Conservation (phyloP, 2,329 filamentous ascomycete species). For the Juglanconis sp. region DNA sequence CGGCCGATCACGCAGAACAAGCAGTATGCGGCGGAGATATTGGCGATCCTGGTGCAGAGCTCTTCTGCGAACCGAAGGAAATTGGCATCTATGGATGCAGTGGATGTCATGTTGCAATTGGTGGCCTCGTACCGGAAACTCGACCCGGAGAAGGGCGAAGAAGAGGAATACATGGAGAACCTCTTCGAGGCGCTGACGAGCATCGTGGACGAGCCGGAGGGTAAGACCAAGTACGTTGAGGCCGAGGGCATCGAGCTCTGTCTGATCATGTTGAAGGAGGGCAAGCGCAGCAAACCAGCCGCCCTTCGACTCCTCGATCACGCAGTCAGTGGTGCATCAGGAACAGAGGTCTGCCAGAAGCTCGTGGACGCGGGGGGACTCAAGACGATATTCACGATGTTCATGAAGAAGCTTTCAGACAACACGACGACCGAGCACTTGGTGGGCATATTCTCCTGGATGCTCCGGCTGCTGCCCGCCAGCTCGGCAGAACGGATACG, state of each 20-base stretch:
- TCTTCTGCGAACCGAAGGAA: constrained; percentile 62
- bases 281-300: constrained; percentile 75
- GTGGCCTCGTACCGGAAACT: constrained; percentile 80
- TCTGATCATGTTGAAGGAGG: constrained; percentile 87
- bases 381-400: constrained; percentile 79
- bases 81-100: constrained; percentile 64
- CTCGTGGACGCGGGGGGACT: constrained; percentile 81
- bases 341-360: constrained; percentile 63
- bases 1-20: constrained; percentile 78
- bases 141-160: constrained; percentile 82
- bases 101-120: constrained; percentile 78
- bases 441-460: constrained; percentile 76
- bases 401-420: constrained; percentile 77
- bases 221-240: constrained; percentile 79
- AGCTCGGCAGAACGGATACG: constrained; percentile 77
- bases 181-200: constrained; percentile 84
- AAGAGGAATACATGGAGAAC: constrained; percentile 95
- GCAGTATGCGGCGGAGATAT: constrained; percentile 87
- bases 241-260: constrained; percentile 90
- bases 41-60: constrained; percentile 83
- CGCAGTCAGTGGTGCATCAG: constrained; percentile 57
- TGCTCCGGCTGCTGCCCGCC: constrained; percentile 76
- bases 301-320: constrained; percentile 84
- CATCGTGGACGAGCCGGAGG: constrained; percentile 68
- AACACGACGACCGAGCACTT: constrained; percentile 69